Conservation (phyloP, 2,329 filamentous ascomycete species). For the Xylariaceae sp. region DNA sequence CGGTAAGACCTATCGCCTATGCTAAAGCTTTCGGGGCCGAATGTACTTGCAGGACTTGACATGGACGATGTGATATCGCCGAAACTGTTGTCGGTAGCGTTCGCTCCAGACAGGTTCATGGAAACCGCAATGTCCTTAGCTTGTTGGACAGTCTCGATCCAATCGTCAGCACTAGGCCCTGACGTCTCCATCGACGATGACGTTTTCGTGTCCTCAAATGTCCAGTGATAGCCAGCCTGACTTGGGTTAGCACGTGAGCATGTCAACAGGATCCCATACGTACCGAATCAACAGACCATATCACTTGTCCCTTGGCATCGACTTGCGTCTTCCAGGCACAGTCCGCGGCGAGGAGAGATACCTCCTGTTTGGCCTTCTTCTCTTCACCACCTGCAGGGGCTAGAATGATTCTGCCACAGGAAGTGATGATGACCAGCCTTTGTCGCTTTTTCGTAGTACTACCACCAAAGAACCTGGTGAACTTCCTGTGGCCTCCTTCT, state of each 20-base stretch:
- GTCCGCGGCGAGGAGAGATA: constrained; percentile 73
- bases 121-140: constrained; percentile 79
- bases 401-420: constrained; percentile 81
- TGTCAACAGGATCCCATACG: constrained; percentile 37
- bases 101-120: constrained; percentile 61
- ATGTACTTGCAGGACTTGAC: constrained; percentile 71
- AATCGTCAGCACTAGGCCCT: constrained; percentile 73
- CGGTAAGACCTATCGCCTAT: constrained; percentile 50
- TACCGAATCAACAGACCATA: constrained; percentile 93
- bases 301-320: constrained; percentile 80
- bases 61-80: constrained; percentile 64
- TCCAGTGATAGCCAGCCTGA: constrained; percentile 81
- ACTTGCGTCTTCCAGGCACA: constrained; percentile 73
- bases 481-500: constrained; percentile 70
- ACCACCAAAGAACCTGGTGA: constrained; percentile 88
- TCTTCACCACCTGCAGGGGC: constrained; percentile 90
- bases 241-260: constrained; percentile 20
- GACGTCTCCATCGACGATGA: constrained; percentile 50
- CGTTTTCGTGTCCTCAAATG: constrained; percentile 88
- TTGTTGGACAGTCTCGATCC: constrained; percentile 83
- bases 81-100: constrained; percentile 62
- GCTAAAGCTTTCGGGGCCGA: constrained; percentile 51
- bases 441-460: constrained; percentile 89
- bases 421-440: constrained; percentile 90
- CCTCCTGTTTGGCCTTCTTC: constrained; percentile 89